phyloP scores from a whole-genome alignment of 2,329 filamentous ascomycete genomes.

The Akanthomyces uredinophilus region DNA sequence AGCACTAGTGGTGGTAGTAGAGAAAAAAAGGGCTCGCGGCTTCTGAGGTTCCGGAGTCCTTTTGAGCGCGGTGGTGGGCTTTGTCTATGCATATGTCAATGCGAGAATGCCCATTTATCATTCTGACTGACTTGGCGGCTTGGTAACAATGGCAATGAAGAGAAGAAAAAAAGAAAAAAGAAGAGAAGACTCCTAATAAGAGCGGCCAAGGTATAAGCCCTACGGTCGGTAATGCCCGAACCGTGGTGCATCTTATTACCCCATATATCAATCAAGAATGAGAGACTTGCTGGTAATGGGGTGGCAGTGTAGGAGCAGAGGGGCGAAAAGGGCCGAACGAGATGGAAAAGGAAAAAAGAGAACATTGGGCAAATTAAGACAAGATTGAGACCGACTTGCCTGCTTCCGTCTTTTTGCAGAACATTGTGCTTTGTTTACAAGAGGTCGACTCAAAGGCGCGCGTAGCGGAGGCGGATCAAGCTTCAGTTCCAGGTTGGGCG shows the following conservation, averaged over 20 bases:
- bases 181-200: no score
- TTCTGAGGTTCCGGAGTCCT: no score
- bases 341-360: no score
- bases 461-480: neutral
- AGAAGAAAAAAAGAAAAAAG: no score
- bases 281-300: no score
- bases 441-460: no score
- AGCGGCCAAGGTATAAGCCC: neutral
- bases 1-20: no score
- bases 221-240: neutral
- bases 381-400: neutral
- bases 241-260: neutral
- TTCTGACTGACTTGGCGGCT: no score
- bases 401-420: neutral
- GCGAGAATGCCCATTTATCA: neutral
- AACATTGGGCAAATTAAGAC: neutral
- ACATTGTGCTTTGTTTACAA: neutral
- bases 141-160: no score
- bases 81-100: neutral
- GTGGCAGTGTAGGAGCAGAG: no score
- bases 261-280: neutral
- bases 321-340: no score
- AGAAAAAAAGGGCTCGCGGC: no score
- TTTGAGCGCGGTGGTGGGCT: neutral
- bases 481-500: slow-evolving; percentile 1